Conservation (phyloP, 306 rosid species). For the Bauhinia variegata region DNA sequence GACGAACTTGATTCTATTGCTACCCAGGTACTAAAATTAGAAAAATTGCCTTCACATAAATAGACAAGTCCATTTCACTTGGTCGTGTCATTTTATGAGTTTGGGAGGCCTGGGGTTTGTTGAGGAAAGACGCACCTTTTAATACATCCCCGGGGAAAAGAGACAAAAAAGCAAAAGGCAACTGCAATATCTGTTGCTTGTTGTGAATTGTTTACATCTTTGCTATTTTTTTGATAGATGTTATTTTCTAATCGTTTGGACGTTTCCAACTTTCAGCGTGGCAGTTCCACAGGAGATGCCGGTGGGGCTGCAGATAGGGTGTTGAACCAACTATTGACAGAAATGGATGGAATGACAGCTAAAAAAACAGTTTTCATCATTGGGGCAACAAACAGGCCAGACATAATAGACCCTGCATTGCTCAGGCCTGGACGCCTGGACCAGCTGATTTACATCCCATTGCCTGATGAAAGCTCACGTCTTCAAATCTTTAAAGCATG, state of each 20-base stretch:
- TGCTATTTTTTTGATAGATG: too few species aligned
- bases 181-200: background rate
- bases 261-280: conserved; percentile 50
- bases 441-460: conserved; percentile 69
- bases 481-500: conserved; percentile 76
- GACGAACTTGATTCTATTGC: conserved; percentile 81
- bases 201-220: background rate
- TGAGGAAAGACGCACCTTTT: background rate
- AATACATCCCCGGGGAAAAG: background rate
- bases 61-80: background rate
- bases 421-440: conserved; percentile 75
- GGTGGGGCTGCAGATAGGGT: conserved; percentile 82
- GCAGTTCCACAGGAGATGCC: conserved; percentile 63
- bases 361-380: conserved; percentile 73
- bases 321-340: conserved; percentile 72
- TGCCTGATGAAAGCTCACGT: conserved; percentile 66
- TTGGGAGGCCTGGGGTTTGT: background rate
- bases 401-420: conserved; percentile 72
- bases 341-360: conserved; percentile 79
- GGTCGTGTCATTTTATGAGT: background rate
- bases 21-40: conserved; percentile 50
- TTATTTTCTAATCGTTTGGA: conserved; percentile 18
- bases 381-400: conserved; percentile 79
- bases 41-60: conserved; percentile 1
- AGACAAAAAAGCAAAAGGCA: too few species aligned